Base-by-base conservation (phyloP, 352 stramenopile genomes). In the Blastocystis sp. region DNA sequence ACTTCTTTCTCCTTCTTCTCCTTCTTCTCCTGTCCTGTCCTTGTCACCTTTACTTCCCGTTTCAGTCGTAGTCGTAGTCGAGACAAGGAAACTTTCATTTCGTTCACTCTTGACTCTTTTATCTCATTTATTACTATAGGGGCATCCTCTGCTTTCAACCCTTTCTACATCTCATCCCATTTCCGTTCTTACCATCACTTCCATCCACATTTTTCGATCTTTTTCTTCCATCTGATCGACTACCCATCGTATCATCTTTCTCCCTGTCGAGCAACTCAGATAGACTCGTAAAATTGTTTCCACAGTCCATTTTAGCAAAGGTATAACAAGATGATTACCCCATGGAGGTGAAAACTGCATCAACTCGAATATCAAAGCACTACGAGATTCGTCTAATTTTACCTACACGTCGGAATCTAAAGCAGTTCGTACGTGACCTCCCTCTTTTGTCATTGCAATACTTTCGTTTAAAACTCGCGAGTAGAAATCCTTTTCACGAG, bases 211-310 rank as follows among this genome's bases (percentile, higher is more conserved):
- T n/a, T 64, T 66, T 37, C 62, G 47, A 45, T 84, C 73, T 53
- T 66, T 45, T 3, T 9, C 13, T 11, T 64, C 54, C 73, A 84
- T 84, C 73, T 68, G 53, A 15, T 29, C 26, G 20, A 84, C 56
- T 7, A 84, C 20, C 5, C n/a, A 29, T 18, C 39, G n/a, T 2
- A 84, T 61, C 73, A 84, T 64, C 23, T 41, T 64, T 29, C 45
- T 64, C 43, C 73, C 73, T 15, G 37, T 29, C 26, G 73, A 84
- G 56, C 73, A 84, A 43, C 73, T 84, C 73, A 84, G 26, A 45
- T 69, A 39, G 53, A 84, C 53, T 15, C 73, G 73, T 34, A 84
- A 18, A 13, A 84, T 6, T 26, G 54, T 64, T 29, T 84, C 73
- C 56, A 84, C 26, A 15, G 50, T 0, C n/a, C 53, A 61, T 37